Conservation (phyloP, 176 grass and related monocot genomes). For the Oryza australiensis region DNA sequence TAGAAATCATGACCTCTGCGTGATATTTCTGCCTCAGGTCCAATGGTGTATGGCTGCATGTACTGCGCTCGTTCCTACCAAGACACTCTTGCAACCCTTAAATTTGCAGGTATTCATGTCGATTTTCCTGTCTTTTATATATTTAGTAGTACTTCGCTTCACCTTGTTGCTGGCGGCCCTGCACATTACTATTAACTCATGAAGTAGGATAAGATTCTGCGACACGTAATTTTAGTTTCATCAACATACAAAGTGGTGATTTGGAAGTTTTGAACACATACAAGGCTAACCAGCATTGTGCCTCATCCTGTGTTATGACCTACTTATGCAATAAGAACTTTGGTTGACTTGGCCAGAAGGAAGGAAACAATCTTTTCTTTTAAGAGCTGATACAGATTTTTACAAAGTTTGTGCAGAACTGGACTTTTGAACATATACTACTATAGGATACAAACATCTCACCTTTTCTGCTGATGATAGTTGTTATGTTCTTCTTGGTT, state of each 20-base stretch:
- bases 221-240: neutral
- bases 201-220: neutral
- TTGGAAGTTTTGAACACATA: neutral
- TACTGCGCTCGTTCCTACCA: constrained; percentile 80
- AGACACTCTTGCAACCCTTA: constrained; percentile 70
- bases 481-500: neutral
- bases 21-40: constrained; percentile 46
- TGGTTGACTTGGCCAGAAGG: neutral
- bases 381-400: neutral
- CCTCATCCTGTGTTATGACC: neutral
- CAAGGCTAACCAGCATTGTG: neutral
- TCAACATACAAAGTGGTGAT: neutral
- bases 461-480: neutral
- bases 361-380: neutral
- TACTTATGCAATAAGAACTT: neutral
- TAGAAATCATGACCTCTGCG: neutral
- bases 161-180: neutral
- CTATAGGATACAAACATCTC: neutral
- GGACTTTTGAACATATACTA: neutral
- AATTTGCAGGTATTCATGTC: constrained; percentile 65
- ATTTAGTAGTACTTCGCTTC: neutral
- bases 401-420: neutral
- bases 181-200: neutral
- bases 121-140: neutral
- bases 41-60: constrained; percentile 95